Percentiles rank a stretch among this genome's conserved stretches.
Conservation (phyloP, 768 basidiomycete species). For the Botryobasidium botryosum region DNA sequence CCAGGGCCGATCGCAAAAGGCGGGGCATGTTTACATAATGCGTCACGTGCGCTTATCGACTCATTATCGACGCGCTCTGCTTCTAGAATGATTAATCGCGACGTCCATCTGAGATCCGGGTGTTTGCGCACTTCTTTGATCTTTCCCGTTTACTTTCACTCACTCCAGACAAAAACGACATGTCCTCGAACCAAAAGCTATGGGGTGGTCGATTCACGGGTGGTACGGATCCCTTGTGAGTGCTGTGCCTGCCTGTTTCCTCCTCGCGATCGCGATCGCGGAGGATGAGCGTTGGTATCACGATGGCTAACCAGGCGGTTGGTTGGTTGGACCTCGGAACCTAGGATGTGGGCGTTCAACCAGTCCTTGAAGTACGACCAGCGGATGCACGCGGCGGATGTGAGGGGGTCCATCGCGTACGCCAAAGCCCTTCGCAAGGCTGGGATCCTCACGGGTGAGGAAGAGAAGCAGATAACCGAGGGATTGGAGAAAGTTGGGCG, state of each 20-base stretch:
- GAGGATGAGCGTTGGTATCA: conserved; percentile 6
- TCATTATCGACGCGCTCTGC: no score
- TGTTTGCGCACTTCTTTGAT: no score
- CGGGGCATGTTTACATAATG: no score
- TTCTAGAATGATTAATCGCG: no score
- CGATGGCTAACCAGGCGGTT: not conserved
- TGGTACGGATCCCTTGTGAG: conserved; percentile 72
- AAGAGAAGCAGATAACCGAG: conserved; percentile 51
- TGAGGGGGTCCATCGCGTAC: conserved; percentile 90
- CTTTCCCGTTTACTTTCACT: no score
- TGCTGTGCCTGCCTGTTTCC: no score
- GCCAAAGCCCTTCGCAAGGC: conserved; percentile 69
- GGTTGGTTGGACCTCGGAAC: not conserved
- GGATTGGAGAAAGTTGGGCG: conserved; percentile 59
- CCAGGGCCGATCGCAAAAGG: no score
- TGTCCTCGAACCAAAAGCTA: conserved; percentile 56
- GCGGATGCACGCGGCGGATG: conserved; percentile 84
- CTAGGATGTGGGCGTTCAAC: conserved; percentile 96
- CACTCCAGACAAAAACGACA: no score
- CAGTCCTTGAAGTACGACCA: conserved; percentile 91
- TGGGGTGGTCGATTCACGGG: conserved; percentile 87
- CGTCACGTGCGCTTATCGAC: no score
- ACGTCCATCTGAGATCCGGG: no score
- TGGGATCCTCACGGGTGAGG: conserved; percentile 64
- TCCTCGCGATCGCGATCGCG: no score